These are phyloP conservation scores for Elongisporangium senticosum DNA, from an alignment of 352 stramenopile species.

Conservation along the genomic window DNA sequence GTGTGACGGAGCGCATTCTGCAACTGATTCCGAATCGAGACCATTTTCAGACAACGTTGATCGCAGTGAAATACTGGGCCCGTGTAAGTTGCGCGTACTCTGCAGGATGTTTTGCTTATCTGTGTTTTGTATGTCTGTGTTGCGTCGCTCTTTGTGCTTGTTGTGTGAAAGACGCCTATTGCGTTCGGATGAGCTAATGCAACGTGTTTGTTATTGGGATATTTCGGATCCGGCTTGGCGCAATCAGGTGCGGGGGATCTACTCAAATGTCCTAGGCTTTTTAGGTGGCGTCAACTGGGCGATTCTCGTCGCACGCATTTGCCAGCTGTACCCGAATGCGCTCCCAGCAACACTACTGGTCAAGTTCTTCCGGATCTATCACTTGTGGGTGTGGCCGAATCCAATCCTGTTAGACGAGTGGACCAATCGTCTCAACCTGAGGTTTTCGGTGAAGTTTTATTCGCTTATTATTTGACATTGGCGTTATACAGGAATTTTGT, in stretches of 20 bases:
- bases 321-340: conserved; percentile 87
- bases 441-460: conserved; percentile 50
- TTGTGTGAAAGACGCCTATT: neutral
- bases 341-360: conserved; percentile 83
- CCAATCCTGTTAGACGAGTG: conserved; percentile 85
- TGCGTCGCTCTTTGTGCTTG: conserved; percentile 5
- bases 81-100: conserved; percentile 25
- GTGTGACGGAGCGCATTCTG: conserved; percentile 94
- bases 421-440: conserved; percentile 39
- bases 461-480: neutral
- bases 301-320: conserved; percentile 96
- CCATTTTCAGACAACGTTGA: conserved; percentile 87
- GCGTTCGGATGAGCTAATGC: neutral
- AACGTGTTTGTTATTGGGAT: neutral
- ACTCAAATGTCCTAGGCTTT: conserved; percentile 99
- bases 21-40: conserved; percentile 83
- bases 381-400: conserved; percentile 95
- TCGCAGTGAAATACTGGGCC: conserved; percentile 90
- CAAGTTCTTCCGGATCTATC: conserved; percentile 95
- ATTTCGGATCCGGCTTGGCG: neutral
- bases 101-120: conserved; percentile 1
- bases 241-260: conserved; percentile 89
- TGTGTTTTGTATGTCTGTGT: conserved; percentile 3
- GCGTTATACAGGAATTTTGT: neutral
- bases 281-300: conserved; percentile 98